Evolutionary conservation across 2,329 filamentous ascomycete species (phyloP).

Genomic region (Neophaeococcomyces aloes): DNA sequence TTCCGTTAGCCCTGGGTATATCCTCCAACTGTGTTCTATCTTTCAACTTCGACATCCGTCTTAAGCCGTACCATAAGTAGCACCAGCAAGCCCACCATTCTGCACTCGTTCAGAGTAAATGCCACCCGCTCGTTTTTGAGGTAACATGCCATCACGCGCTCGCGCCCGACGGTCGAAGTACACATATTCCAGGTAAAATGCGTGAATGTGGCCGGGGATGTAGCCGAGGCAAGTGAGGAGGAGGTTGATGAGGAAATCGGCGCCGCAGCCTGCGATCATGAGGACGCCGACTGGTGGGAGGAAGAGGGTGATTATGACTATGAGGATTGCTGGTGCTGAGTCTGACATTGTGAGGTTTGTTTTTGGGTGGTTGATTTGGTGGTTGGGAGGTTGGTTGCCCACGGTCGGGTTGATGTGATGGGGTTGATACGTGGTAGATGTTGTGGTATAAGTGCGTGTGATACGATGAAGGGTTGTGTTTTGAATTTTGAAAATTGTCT

Average conservation of each 20-base stretch:
- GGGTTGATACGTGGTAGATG: too few species aligned
- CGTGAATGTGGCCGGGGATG: conserved; percentile 42
- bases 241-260: conserved; percentile 85
- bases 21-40: too few species aligned
- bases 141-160: conserved; percentile 17
- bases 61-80: conserved; percentile 19
- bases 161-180: conserved; percentile 22
- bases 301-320: conserved; percentile 22
- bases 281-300: conserved; percentile 86
- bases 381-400: too few species aligned
- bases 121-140: conserved; percentile 14
- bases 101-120: conserved; percentile 21
- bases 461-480: too few species aligned
- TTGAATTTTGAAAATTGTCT: too few species aligned
- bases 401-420: too few species aligned
- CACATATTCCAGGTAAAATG: conserved; percentile 23
- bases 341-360: conserved; percentile 10
- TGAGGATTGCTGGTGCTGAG: conserved; percentile 18
- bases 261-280: conserved; percentile 80
- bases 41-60: too few species aligned
- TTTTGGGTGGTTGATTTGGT: too few species aligned
- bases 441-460: too few species aligned
- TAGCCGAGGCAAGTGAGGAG: conserved; percentile 67
- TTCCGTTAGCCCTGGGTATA: too few species aligned
- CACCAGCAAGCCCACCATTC: conserved; percentile 14